phyloP scores from a whole-genome alignment of 208 protist genomes.

The Leishmania arabica region DNA sequence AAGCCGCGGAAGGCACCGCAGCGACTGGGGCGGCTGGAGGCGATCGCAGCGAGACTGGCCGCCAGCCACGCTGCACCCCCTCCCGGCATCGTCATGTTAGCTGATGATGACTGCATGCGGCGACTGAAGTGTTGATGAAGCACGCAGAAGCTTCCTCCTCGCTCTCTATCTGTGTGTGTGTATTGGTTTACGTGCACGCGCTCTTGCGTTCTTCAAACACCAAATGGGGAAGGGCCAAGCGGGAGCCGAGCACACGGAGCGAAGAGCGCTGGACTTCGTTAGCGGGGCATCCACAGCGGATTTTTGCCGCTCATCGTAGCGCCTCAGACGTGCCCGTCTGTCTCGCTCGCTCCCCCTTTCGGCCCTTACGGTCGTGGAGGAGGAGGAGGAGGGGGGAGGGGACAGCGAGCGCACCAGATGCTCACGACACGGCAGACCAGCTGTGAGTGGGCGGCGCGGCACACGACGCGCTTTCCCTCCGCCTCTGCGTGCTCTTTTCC shows the following conservation, averaged over 20 bases:
- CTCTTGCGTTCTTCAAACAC: background rate
- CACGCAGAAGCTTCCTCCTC: background rate
- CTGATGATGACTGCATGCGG: background rate
- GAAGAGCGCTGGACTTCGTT: background rate
- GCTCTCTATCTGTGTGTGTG: background rate
- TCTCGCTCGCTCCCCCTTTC: background rate
- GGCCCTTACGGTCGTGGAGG: background rate
- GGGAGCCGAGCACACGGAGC: background rate
- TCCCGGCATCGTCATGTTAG: constrained; percentile 18
- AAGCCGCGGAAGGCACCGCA: background rate
- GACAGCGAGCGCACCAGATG: background rate
- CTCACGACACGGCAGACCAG: background rate
- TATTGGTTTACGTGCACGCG: background rate
- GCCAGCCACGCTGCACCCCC: constrained; percentile 16
- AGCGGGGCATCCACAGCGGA: background rate
- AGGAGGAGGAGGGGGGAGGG: no score
- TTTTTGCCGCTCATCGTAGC: background rate
- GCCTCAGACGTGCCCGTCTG: background rate
- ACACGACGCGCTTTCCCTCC: background rate
- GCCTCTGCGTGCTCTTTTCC: background rate
- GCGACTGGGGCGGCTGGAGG: background rate
- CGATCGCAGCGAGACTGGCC: background rate
- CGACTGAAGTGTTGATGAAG: background rate
- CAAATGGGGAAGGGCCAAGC: background rate
- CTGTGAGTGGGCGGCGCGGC: background rate